Conservation (phyloP, 208 protist species). For the Leishmania turanica region DNA sequence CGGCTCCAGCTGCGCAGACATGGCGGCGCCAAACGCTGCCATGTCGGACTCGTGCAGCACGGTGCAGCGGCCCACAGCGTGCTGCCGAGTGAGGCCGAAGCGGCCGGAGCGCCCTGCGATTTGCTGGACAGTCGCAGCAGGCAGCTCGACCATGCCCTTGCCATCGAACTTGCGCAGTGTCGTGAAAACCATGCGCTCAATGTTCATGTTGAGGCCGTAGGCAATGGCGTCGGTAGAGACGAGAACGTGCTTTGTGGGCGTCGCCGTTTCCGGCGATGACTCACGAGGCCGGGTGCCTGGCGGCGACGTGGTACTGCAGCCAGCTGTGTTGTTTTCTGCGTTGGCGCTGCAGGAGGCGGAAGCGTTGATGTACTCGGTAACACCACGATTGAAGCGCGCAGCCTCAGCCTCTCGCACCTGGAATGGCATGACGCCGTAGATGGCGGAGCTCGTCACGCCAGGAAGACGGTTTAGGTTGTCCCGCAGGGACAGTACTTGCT, state of each 20-base stretch:
- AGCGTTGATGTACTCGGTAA: slow-evolving; percentile 16
- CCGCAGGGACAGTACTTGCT: slow-evolving; percentile 61
- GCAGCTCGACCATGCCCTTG: slow-evolving; percentile 38
- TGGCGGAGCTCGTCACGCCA: slow-evolving; percentile 56
- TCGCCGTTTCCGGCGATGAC: neutral
- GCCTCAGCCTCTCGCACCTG: slow-evolving; percentile 83
- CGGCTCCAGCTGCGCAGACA: slow-evolving; percentile 24
- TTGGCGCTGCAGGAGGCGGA: neutral
- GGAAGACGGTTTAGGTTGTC: slow-evolving; percentile 49
- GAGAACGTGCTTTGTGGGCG: slow-evolving; percentile 67
- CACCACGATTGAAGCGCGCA: slow-evolving; percentile 82
- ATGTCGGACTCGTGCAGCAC: slow-evolving; percentile 56
- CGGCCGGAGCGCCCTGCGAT: slow-evolving; percentile 92
- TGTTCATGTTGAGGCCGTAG: slow-evolving; percentile 96
- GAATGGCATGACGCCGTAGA: slow-evolving; percentile 96
- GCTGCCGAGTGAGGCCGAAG: slow-evolving; percentile 53
- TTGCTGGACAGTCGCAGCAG: slow-evolving; percentile 54
- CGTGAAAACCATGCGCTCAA: slow-evolving; percentile 89
- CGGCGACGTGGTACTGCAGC: neutral
- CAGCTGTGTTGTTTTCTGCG: neutral
- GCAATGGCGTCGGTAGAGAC: slow-evolving; percentile 95
- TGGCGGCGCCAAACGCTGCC: slow-evolving; percentile 4
- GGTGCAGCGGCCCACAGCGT: slow-evolving; percentile 65
- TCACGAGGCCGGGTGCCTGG: neutral
- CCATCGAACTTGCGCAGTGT: slow-evolving; percentile 88